Evolutionary conservation across 2,329 filamentous ascomycete species (phyloP), one percentile per base, ranked within the genome.

Genomic region (Bipolaris gigantea): DNA sequence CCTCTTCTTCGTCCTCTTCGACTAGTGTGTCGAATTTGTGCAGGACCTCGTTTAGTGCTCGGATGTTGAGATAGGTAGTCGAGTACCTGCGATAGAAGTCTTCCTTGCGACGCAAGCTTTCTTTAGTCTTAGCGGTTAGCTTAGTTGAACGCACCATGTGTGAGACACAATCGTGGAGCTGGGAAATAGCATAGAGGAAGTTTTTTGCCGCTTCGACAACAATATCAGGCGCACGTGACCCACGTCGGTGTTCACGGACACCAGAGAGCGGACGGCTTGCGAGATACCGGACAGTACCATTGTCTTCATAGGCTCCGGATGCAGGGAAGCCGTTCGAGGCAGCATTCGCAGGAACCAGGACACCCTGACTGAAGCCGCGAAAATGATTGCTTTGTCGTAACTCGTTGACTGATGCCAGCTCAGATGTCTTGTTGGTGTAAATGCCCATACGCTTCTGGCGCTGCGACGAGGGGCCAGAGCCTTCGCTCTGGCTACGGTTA

Each of bases 401-500:
- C 64, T 85, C 82, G 53, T 83, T 79, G 30, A 85, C 72, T 2
- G 80, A 79, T 25, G 78, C 77, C 43, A 84, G 71, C 50, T 82
- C 83, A 10, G 78, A 80, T 19, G 80, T 79, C 64, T 85, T 84
- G 64, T 80, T 79, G 41, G 79, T 81, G 32, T 86, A 79, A 45
- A 85, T 80, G 21, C 83, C 85, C 80, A 86, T 85, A 16, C 85
- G 79, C 62, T 84, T 84, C 55, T 78, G 79, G 23, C 83, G 81
- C 27, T 77, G 71, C 68, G 78, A 76, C 70, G 81, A 67, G 74
- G 81, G 62, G 1, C 74, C 73, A 5, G 83, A 78, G 19, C 83
- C 83, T 69, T 87, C 85, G 57, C 84, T 87, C 56, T 85, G 83
- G 64, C 83, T 87, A 61, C 85, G 76, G 59, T 81, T 85, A 9